Base-by-base conservation (phyloP, 495 filamentous ascomycete genomes). In the Aspergillus bertholletiae region DNA sequence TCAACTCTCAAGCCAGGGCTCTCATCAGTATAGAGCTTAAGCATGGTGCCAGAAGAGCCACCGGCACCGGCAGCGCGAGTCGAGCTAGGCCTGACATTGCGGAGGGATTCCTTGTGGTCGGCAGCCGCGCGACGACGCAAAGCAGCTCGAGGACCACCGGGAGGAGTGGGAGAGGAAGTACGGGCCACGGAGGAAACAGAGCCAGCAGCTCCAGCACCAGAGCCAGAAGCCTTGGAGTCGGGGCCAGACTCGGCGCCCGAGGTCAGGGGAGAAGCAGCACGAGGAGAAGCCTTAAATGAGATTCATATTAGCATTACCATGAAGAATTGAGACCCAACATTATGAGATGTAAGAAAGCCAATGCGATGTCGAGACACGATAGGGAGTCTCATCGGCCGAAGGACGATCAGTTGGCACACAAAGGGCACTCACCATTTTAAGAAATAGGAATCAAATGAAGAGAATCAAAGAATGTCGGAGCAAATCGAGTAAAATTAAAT, bases 11-110 rank as follows among this genome's bases (percentile, higher is more conserved):
- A 75, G 55, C 94, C 94, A 53, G 95, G 93, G 58, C 86, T 90
- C 80, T 98, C 94, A 67, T 98, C 94, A 35, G 94, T 98, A 82
- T 98, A 98, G n/a, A 98, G 88, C 73, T 93, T 90, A 72, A 98
- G 83, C 94, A 98, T 98, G 43, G 94, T 98, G 71, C 90, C 94
- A 70, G 87, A 94, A 61, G 92, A 96, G 54, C 94, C 94, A 55
- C 94, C 94, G 9, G 95, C 94, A 57, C 95, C 94, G 15, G 94
- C 94, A 28, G 93, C 85, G 57, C 95, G 81, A 51, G 94, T 98
- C 69, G 89, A 93, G 70, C 84, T 88, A 24, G 94, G 94, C 47
- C 94, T 77, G 46, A 81, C 86, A 86, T 96, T 98, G 58, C 92
- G 91, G 52, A 90, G 81, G 73, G 91, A 90, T 66, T 96, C 92